Conservation (phyloP, 495 filamentous ascomycete genomes). For the Collariella sp. region DNA sequence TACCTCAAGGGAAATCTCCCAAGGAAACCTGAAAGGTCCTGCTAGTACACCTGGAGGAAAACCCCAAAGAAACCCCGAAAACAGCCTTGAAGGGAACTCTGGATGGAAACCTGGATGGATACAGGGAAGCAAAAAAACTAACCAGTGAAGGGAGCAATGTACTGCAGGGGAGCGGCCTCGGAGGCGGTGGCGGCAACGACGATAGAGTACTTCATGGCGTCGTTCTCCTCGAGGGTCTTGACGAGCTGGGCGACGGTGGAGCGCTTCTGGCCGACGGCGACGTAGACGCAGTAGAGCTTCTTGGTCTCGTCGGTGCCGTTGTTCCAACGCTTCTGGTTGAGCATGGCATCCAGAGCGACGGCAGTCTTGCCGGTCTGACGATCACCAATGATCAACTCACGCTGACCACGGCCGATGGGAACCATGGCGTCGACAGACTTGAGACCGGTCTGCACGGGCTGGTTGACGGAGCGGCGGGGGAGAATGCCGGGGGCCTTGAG, state of each 20-base stretch:
- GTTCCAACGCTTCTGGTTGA: slow-evolving; percentile 99
- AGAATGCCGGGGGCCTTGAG: slow-evolving; percentile 98
- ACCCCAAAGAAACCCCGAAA: background rate
- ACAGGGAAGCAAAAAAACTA: background rate
- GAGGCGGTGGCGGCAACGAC: slow-evolving; percentile 95
- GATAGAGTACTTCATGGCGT: slow-evolving; percentile 97
- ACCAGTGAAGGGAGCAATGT: slow-evolving; percentile 87
- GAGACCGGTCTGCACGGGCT: slow-evolving; percentile 98
- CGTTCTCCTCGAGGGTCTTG: slow-evolving; percentile 99
- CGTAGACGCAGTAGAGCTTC: slow-evolving; percentile 99
- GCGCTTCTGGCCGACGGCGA: slow-evolving; percentile 98
- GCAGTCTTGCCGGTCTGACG: slow-evolving; percentile 99
- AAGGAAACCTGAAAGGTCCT: background rate
- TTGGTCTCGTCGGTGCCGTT: slow-evolving; percentile 73
- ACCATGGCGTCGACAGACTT: slow-evolving; percentile 99
- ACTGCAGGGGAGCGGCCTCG: slow-evolving; percentile 87
- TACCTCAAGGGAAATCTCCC: background rate
- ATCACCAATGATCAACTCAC: slow-evolving; percentile 99
- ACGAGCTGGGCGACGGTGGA: slow-evolving; percentile 98
- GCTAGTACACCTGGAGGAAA: background rate
- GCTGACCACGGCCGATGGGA: slow-evolving; percentile 98
- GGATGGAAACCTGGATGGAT: too few species aligned
- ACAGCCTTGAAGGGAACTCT: too few species aligned
- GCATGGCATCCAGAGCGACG: slow-evolving; percentile 94
- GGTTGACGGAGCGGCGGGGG: slow-evolving; percentile 90